Percentiles rank a stretch among this genome's conserved stretches.
phyloP scores from a whole-genome alignment of 2,329 filamentous ascomycete genomes.

The Colletotrichum shisoi region DNA sequence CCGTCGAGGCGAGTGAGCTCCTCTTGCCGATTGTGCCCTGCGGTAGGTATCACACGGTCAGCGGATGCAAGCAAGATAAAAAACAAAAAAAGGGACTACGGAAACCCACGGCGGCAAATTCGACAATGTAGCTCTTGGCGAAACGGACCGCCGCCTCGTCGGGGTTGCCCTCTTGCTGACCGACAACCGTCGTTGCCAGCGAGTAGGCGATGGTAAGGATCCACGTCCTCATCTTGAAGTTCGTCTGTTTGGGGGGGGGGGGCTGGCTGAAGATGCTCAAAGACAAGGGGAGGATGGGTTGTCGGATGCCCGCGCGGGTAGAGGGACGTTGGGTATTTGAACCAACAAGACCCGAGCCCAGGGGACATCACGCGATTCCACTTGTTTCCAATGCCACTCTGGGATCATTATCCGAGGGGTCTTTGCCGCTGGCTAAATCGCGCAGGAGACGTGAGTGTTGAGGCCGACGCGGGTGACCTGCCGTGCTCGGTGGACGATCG shows the following conservation, averaged over 20 bases:
- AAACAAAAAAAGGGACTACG: too few species aligned
- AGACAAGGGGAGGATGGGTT: neutral
- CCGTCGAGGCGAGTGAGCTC: slow-evolving; percentile 15
- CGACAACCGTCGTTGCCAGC: slow-evolving; percentile 8
- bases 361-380: neutral
- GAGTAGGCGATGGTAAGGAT: neutral
- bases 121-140: slow-evolving; percentile 34
- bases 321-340: neutral
- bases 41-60: neutral
- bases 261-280: neutral
- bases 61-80: neutral
- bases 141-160: slow-evolving; percentile 10
- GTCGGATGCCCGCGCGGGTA: neutral
- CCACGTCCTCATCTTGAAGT: neutral
- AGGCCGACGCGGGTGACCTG: neutral
- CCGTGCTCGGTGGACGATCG: neutral
- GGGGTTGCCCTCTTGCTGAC: neutral
- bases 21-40: slow-evolving; percentile 5
- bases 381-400: neutral
- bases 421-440: neutral
- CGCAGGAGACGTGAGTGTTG: neutral
- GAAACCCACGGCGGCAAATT: slow-evolving; percentile 28
- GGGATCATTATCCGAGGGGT: too few species aligned
- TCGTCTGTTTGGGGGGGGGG: too few species aligned
- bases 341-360: neutral